Conservation (phyloP, 768 basidiomycete species). For the Kwoniella bestiolae region DNA sequence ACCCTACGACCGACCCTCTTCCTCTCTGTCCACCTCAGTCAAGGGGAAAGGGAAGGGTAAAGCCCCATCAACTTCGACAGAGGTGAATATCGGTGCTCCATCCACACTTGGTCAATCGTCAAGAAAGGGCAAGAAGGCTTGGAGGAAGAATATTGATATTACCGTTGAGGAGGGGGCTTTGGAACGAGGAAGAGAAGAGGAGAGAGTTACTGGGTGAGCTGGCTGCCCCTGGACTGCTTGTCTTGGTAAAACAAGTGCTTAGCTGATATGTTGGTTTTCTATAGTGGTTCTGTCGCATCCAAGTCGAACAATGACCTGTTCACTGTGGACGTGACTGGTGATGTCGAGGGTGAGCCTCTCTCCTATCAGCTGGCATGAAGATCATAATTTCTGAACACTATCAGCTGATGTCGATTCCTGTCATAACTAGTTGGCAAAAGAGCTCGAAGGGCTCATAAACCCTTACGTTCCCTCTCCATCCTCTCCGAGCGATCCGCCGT, state of each 20-base stretch:
- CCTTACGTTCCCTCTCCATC: slow-evolving; percentile 69
- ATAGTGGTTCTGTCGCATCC: slow-evolving; percentile 7
- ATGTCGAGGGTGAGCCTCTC: slow-evolving; percentile 67
- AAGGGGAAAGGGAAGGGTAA: slow-evolving; percentile 24
- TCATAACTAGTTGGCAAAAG: slow-evolving; percentile 44
- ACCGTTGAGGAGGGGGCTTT: slow-evolving; percentile 75
- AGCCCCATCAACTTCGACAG: slow-evolving; percentile 2
- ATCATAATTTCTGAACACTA: not conserved
- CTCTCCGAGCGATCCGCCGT: slow-evolving; percentile 84
- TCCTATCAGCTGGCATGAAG: too few relatives aligned
- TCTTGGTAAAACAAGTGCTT: not conserved
- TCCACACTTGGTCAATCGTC: slow-evolving; percentile 65
- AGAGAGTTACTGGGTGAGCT: slow-evolving; percentile 75
- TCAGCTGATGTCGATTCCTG: not conserved
- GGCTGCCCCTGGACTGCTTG: not conserved
- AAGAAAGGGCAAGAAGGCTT: slow-evolving; percentile 87
- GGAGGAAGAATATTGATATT: slow-evolving; percentile 91
- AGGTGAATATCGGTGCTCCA: slow-evolving; percentile 55
- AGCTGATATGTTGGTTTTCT: not conserved
- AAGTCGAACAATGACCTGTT: slow-evolving; percentile 71
- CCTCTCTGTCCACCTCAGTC: not conserved
- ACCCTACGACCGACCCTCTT: slow-evolving; percentile 21
- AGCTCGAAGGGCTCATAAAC: slow-evolving; percentile 50
- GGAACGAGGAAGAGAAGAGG: slow-evolving; percentile 78
- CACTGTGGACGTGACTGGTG: slow-evolving; percentile 77